phyloP scores from a whole-genome alignment of 2,329 filamentous ascomycete species.

The Davidsoniella eucalypti region DNA sequence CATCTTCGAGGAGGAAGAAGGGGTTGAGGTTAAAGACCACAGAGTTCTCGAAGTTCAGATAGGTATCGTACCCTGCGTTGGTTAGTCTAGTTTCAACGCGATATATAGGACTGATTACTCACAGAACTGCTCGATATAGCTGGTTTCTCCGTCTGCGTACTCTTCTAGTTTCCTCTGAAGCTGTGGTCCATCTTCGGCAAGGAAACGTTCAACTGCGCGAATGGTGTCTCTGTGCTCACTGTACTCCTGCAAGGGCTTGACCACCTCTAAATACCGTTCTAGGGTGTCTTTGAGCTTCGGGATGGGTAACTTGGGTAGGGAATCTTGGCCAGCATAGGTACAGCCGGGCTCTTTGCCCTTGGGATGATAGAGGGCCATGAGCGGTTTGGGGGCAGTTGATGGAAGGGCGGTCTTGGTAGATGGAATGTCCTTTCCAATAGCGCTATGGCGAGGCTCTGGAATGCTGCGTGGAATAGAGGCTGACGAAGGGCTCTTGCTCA shows the following conservation, averaged over 20 bases:
- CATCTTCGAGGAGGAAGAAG: conserved; percentile 93
- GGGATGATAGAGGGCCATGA: conserved; percentile 37
- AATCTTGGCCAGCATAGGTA: conserved; percentile 80
- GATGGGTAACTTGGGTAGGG: conserved; percentile 80
- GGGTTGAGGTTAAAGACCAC: conserved; percentile 96
- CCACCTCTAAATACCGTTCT: conserved; percentile 59
- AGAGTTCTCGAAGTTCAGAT: conserved; percentile 93
- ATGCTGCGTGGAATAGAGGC: conserved; percentile 23
- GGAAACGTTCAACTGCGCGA: conserved; percentile 66
- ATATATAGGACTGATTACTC: conserved; percentile 24
- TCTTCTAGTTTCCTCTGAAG: conserved; percentile 79
- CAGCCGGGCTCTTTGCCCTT: conserved; percentile 49
- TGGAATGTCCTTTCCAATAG: neutral
- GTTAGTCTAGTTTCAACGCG: neutral
- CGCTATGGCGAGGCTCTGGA: conserved; percentile 17
- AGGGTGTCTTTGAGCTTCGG: conserved; percentile 69
- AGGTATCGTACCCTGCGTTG: conserved; percentile 85
- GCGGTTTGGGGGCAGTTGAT: neutral
- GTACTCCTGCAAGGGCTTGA: conserved; percentile 64
- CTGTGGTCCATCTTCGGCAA: conserved; percentile 63
- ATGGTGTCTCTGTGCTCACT: conserved; percentile 74
- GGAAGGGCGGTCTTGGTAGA: neutral
- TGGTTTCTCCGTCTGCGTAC: conserved; percentile 80
- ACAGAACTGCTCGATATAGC: conserved; percentile 99
- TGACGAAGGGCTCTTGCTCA: conserved; percentile 28